These are phyloP conservation scores for Kuraishia cidri DNA, from an alignment of 805 yeast genomes.

Conservation along the genomic window DNA sequence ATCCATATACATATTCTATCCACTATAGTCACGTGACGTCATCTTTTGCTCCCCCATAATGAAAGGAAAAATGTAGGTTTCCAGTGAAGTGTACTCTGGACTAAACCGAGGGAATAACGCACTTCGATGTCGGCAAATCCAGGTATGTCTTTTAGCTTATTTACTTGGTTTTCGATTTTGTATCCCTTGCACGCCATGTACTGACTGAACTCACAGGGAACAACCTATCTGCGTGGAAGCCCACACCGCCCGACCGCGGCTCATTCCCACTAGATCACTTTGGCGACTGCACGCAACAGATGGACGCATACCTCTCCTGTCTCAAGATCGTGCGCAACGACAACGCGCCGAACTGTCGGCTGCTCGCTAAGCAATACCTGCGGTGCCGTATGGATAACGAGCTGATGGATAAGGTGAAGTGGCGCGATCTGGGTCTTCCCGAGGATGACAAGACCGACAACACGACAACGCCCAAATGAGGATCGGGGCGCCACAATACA, in stretches of 20 bases:
- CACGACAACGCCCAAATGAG: not conserved
- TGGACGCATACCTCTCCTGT: constrained; percentile 72
- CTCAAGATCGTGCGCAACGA: constrained; percentile 68
- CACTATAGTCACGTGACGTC: too few relatives aligned
- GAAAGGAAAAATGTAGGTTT: too few relatives aligned
- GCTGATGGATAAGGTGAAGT: constrained; percentile 23
- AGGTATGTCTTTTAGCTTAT: not conserved
- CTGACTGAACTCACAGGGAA: constrained; percentile 1
- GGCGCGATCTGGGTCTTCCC: constrained; percentile 27
- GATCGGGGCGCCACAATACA: not conserved
- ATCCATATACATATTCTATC: too few relatives aligned
- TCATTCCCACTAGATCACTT: constrained; percentile 90
- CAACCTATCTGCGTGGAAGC: constrained; percentile 18
- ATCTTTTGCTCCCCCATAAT: too few relatives aligned
- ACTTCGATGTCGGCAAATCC: constrained; percentile 3
- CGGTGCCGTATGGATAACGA: constrained; percentile 82
- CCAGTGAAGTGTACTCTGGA: too few relatives aligned
- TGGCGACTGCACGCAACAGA: constrained; percentile 71
- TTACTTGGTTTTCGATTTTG: not conserved
- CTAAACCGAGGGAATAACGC: too few relatives aligned
- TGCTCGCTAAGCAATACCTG: constrained; percentile 73
- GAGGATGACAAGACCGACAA: constrained; percentile 10
- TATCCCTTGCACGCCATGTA: not conserved
- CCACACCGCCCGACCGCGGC: constrained; percentile 95
- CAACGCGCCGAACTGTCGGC: constrained; percentile 87